Conservation (phyloP, 1,139 yeast species). For the Yamadazyma triangularis region DNA sequence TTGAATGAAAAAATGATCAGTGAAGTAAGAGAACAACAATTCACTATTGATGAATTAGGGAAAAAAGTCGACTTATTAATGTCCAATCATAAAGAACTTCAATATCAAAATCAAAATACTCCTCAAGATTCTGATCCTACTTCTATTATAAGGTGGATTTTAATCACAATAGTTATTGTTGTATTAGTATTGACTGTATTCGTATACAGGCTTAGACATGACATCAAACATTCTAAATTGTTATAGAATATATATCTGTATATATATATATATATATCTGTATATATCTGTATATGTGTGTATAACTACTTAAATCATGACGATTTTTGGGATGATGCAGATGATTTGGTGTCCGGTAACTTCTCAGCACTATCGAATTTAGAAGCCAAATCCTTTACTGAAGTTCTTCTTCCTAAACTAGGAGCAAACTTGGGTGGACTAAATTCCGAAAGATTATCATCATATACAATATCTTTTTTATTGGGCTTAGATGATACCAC, state of each 20-base stretch:
- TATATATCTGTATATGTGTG: neutral
- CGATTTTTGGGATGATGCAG: constrained; percentile 2
- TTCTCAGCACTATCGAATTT: constrained; percentile 22
- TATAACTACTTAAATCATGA: too few relatives aligned
- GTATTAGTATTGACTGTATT: constrained; percentile 34
- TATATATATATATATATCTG: neutral
- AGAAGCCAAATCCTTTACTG: constrained; percentile 32
- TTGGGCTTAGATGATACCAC: constrained; percentile 27
- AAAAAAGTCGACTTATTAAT: constrained; percentile 41
- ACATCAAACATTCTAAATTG: constrained; percentile 52
- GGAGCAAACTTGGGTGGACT: constrained; percentile 28
- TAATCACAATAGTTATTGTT: constrained; percentile 38
- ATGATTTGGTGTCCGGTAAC: constrained; percentile 9
- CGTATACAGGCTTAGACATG: constrained; percentile 47
- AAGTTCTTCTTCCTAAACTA: constrained; percentile 26
- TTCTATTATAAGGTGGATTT: constrained; percentile 33
- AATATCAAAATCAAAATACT: constrained; percentile 21
- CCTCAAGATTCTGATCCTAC: constrained; percentile 1
- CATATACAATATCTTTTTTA: constrained; percentile 22
- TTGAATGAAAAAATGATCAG: constrained; percentile 39
- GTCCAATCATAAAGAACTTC: constrained; percentile 39
- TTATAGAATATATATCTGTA: constrained; percentile 26
- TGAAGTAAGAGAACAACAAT: constrained; percentile 43
- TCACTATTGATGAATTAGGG: constrained; percentile 28
- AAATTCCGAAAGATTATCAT: constrained; percentile 17